Evolutionary conservation across 768 basidiomycete genomes (phyloP).

Genomic region (Antrodiella citrinella): DNA sequence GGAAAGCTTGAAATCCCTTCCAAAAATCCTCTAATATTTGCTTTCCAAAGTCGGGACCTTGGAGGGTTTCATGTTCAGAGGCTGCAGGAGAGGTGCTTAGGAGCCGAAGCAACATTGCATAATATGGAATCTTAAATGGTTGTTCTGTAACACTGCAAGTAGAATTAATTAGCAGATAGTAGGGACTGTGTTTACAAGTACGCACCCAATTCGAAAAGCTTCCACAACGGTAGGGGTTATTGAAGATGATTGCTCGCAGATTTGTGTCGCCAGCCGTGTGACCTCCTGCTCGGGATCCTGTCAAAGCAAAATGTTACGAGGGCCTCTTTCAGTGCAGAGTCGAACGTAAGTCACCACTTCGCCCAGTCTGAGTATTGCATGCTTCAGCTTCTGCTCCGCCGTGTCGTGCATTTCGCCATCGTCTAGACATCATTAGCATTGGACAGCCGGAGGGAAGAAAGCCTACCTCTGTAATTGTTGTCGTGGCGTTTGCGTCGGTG

Average conservation of each 20-base stretch:
- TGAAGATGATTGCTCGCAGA: slow-evolving; percentile 51
- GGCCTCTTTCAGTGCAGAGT: too few species aligned
- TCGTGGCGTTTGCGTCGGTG: slow-evolving; percentile 13
- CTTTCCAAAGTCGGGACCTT: slow-evolving; percentile 46
- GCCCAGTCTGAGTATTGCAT: slow-evolving; percentile 61
- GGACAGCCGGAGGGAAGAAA: not conserved
- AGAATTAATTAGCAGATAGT: slow-evolving; percentile 8
- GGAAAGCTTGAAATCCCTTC: slow-evolving; percentile 81
- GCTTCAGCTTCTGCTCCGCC: slow-evolving; percentile 65
- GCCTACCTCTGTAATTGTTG: slow-evolving; percentile 15
- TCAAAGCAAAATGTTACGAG: not conserved
- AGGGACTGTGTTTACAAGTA: slow-evolving; percentile 3
- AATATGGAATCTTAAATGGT: slow-evolving; percentile 89
- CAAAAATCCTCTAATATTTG: slow-evolving; percentile 82
- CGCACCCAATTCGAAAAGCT: slow-evolving; percentile 66
- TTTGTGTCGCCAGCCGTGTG: slow-evolving; percentile 54
- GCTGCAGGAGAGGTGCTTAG: slow-evolving; percentile 44
- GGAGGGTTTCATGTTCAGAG: slow-evolving; percentile 24
- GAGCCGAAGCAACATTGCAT: slow-evolving; percentile 70
- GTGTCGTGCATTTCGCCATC: slow-evolving; percentile 51
- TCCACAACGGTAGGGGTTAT: slow-evolving; percentile 62
- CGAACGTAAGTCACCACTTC: slow-evolving; percentile 86
- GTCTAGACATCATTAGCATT: slow-evolving; percentile 20
- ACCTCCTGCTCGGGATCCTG: slow-evolving; percentile 71
- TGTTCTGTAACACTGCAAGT: slow-evolving; percentile 75